A percentile compares a stretch with the other conserved stretches of the same genome.
phyloP scores from a whole-genome alignment of 2,329 filamentous ascomycete species.

The Aspergillus vadensis region DNA sequence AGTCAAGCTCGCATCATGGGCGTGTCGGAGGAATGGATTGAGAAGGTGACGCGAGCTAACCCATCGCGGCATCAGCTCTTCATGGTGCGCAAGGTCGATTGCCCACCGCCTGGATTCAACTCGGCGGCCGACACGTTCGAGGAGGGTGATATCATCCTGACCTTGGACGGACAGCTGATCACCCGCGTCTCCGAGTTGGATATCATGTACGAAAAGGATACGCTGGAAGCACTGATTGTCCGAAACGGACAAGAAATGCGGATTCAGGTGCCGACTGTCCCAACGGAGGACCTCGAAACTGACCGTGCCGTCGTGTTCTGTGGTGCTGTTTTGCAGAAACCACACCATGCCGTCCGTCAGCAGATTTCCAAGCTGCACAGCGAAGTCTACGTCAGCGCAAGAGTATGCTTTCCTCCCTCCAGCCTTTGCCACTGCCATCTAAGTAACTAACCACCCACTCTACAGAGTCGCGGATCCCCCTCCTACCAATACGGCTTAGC shows the following conservation, averaged over 20 bases:
- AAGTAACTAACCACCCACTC: conserved; percentile 1
- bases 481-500: conserved; percentile 89
- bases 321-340: conserved; percentile 87
- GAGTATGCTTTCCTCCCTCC: conserved; percentile 46
- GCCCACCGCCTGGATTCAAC: conserved; percentile 52
- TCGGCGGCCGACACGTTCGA: conserved; percentile 64
- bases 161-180: conserved; percentile 86
- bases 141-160: conserved; percentile 91
- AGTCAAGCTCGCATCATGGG: conserved; percentile 96
- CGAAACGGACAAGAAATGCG: conserved; percentile 78
- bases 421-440: background rate
- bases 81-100: conserved; percentile 91
- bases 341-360: conserved; percentile 93
- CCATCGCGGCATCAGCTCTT: conserved; percentile 93
- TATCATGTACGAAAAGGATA: conserved; percentile 89
- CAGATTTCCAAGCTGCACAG: conserved; percentile 96
- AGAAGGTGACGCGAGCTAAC: conserved; percentile 84
- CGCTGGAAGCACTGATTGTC: conserved; percentile 81
- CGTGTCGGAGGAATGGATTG: conserved; percentile 92
- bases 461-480: conserved; percentile 71
- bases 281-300: conserved; percentile 88
- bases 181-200: conserved; percentile 92
- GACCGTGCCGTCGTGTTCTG: conserved; percentile 92
- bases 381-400: conserved; percentile 91
- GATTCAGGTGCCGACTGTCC: conserved; percentile 79